Evolutionary conservation across 768 basidiomycete genomes (phyloP), one percentile per base, ranked within the genome.

Genomic region (Mycena amicta): DNA sequence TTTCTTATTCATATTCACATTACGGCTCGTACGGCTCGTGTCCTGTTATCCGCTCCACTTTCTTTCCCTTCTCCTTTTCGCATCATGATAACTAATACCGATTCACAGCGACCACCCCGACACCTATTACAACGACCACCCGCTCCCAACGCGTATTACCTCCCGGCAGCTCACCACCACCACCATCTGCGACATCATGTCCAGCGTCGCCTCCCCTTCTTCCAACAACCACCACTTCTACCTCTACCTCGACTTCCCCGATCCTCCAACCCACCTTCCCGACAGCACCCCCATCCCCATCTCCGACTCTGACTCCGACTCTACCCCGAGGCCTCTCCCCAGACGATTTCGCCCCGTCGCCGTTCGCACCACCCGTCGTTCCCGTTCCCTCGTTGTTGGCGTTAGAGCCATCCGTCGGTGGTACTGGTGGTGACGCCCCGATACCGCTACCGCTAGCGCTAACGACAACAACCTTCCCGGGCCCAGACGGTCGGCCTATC

Each of bases 311-410:
- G n/a, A 23, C 22, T 23, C 5, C 22, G 8, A 23, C 43, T 16
- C 43, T 15, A 23, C 8, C 22, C 6, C 43, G 43, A 23, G 43
- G 15, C 8, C 43, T 64, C n/a, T 64, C 62, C 2, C 62, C 59
- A 0, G 62, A 60, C 6, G 62, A 64, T 29, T n/a, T 60, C 25
- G 59, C 62, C 23, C 62, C 59, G 6, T 64, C 62, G n/a, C 62
- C 58, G 3, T 63, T 63, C 25, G 62, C 58, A 26, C 55, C 51
- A 6, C 47, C 58, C 6, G 52, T 29, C 12, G 16, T 45, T 3
- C 27, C 52, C 3, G 18, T 22, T 20, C 43, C 57, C n/a, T 12
- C 43, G 12, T 20, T 28, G 27, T 16, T 30, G 20, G n/a, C n/a
- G n/a, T n/a, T n/a, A n/a, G n/a, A n/a, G n/a, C n/a, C n/a, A n/a